A percentile compares a stretch with the other conserved stretches of the same genome.
Conservation (phyloP, 345 rosid genomes). For the Erodium maritimum region DNA sequence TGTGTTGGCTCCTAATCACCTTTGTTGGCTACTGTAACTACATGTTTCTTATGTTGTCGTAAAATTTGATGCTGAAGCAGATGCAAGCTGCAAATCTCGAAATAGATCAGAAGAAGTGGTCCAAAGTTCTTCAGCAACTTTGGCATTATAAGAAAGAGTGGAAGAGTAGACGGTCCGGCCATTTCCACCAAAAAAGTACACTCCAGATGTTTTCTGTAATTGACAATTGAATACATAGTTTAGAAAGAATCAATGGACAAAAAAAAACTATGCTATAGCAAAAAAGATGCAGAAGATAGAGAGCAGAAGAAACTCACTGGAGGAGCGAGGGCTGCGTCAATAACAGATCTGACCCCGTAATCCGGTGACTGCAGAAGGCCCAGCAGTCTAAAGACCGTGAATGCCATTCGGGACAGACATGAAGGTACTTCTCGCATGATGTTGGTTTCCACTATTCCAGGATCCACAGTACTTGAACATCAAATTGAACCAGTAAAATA, state of each 20-base stretch:
- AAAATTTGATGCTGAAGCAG: conserved; percentile 9
- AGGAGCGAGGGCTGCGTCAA: conserved; percentile 81
- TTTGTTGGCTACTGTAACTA: too few species aligned
- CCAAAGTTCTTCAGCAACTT: conserved; percentile 60
- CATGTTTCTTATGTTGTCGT: background rate
- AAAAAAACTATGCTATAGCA: background rate
- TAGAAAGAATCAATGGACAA: too few species aligned
- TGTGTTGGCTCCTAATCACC: too few species aligned
- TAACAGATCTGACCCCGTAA: conserved; percentile 44
- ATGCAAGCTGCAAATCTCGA: conserved; percentile 22
- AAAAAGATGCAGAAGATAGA: background rate
- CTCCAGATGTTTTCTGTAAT: conserved; percentile 59
- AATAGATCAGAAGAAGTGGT: conserved; percentile 36
- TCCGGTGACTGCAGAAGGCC: conserved; percentile 55
- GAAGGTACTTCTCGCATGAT: conserved; percentile 84
- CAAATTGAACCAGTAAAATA: conserved; percentile 5
- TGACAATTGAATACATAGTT: background rate
- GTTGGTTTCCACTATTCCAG: conserved; percentile 71
- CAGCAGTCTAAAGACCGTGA: conserved; percentile 29
- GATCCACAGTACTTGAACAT: conserved; percentile 66
- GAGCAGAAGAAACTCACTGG: conserved; percentile 36
- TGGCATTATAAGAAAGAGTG: conserved; percentile 26
- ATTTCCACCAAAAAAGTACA: conserved; percentile 70
- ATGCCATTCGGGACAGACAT: conserved; percentile 35
- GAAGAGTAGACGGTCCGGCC: conserved; percentile 56